Evolutionary conservation across 495 filamentous ascomycete genomes (phyloP).

Genomic region (Penicillium macrosclerotiorum): DNA sequence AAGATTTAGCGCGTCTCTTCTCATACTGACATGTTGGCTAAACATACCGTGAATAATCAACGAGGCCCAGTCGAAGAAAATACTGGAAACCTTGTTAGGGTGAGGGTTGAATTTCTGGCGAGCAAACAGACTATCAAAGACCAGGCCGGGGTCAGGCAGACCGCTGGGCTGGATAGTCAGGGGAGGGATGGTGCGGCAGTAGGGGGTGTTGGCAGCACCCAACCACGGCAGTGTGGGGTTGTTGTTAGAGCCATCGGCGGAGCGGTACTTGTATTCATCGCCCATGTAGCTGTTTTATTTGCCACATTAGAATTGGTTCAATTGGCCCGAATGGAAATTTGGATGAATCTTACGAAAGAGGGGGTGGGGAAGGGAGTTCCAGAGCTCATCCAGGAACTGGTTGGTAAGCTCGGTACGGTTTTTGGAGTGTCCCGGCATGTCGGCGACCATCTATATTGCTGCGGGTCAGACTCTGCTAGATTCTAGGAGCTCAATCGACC

Average conservation of each 20-base stretch:
- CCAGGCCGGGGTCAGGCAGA: slow-evolving; percentile 50
- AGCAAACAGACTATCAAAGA: slow-evolving; percentile 55
- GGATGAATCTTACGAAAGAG: slow-evolving; percentile 41
- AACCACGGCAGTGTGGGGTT: slow-evolving; percentile 56
- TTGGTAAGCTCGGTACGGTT: slow-evolving; percentile 64
- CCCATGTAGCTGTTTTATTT: slow-evolving; percentile 57
- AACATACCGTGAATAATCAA: slow-evolving; percentile 52
- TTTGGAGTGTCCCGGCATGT: slow-evolving; percentile 61
- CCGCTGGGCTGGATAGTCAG: slow-evolving; percentile 51
- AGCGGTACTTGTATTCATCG: slow-evolving; percentile 64
- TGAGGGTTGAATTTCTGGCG: slow-evolving; percentile 52
- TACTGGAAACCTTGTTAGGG: slow-evolving; percentile 56
- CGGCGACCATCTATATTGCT: slow-evolving; percentile 55
- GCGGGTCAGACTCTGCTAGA: neutral
- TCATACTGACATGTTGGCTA: too few relatives aligned
- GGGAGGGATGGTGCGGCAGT: slow-evolving; percentile 52
- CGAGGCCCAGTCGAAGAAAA: slow-evolving; percentile 60
- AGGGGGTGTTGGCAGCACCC: slow-evolving; percentile 55
- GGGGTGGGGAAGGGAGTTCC: slow-evolving; percentile 58
- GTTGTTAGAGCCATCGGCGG: slow-evolving; percentile 70
- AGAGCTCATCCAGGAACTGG: slow-evolving; percentile 66
- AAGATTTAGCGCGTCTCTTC: slow-evolving; percentile 10
- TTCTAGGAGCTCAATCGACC: neutral
- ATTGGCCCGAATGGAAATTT: neutral
- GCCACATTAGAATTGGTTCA: slow-evolving; percentile 6